Evolutionary conservation across 257 asterid species (phyloP).

Genomic region (Solanum piurae): DNA sequence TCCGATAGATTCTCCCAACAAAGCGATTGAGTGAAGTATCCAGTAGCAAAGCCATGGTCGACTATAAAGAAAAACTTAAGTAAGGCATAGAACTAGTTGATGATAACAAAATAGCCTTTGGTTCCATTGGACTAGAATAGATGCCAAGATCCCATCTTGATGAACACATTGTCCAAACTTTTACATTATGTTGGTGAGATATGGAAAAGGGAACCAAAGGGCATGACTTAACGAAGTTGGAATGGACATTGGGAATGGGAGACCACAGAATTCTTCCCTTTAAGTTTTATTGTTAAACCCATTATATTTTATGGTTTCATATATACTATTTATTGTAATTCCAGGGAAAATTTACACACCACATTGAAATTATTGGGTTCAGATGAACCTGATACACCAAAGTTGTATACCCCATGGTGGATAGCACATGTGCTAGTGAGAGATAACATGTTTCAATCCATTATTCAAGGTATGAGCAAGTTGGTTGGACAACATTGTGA

Average conservation of each 20-base stretch:
- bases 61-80: slow-evolving; percentile 27
- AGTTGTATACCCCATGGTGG: neutral
- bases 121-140: neutral
- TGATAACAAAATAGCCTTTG: neutral
- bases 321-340: neutral
- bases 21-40: slow-evolving; percentile 78
- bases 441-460: neutral
- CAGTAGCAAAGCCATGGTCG: slow-evolving; percentile 99
- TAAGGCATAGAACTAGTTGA: neutral
- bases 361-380: neutral
- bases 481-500: neutral
- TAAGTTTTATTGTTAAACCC: neutral
- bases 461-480: neutral
- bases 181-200: neutral
- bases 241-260: neutral
- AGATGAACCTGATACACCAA: neutral
- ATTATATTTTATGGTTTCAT: neutral
- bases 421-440: neutral
- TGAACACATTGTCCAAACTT: neutral
- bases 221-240: neutral
- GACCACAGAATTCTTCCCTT: neutral
- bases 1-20: slow-evolving; percentile 65
- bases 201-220: neutral
- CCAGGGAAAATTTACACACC: neutral
- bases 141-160: neutral